Evolutionary conservation across 345 rosid genomes (phyloP).

Genomic region (Salix caprea): DNA sequence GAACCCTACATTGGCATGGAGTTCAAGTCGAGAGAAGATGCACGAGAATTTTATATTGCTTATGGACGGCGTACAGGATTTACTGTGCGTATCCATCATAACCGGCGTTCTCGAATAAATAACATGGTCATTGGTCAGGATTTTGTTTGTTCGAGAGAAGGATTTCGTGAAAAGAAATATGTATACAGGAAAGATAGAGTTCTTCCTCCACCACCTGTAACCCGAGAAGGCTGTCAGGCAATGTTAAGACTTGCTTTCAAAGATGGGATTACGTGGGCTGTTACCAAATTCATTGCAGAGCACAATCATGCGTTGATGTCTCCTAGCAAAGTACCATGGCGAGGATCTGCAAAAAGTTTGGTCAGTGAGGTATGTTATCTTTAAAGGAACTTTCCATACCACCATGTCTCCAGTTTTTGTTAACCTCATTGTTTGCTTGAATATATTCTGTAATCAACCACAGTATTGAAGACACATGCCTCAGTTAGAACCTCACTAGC

Average conservation of each 20-base stretch:
- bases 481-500: background rate
- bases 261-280: constrained; percentile 42
- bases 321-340: constrained; percentile 46
- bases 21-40: constrained; percentile 46
- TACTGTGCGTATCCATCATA: constrained; percentile 49
- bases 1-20: constrained; percentile 42
- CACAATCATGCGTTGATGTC: constrained; percentile 41
- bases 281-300: constrained; percentile 40
- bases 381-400: background rate
- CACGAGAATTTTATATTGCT: constrained; percentile 42
- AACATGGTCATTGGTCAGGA: constrained; percentile 50
- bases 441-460: background rate
- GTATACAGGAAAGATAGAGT: constrained; percentile 48
- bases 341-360: constrained; percentile 35
- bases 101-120: constrained; percentile 46
- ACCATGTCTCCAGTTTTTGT: background rate
- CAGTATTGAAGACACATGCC: background rate
- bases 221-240: constrained; percentile 47
- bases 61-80: constrained; percentile 45
- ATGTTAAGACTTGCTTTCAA: constrained; percentile 45
- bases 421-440: background rate
- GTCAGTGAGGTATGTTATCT: constrained; percentile 33
- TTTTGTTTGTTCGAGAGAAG: constrained; percentile 56
- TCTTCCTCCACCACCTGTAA: constrained; percentile 52
- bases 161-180: constrained; percentile 52